Evolutionary conservation across 306 rosid species (phyloP).

Genomic region (Corylus heterophylla): DNA sequence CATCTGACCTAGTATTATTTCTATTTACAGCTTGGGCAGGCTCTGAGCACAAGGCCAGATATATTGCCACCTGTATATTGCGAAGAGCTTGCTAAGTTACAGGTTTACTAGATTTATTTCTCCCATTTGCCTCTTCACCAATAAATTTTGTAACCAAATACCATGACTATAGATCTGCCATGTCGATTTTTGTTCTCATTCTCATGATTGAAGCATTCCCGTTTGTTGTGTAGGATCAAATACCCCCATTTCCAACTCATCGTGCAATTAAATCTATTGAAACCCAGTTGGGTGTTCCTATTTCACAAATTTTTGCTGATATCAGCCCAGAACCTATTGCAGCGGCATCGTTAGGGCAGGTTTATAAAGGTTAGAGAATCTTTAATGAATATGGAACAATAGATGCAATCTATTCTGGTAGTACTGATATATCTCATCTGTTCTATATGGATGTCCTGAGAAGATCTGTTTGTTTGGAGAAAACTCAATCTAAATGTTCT

Average conservation of each 20-base stretch:
- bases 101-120: constrained; percentile 51
- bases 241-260: constrained; percentile 88
- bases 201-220: constrained; percentile 6
- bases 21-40: constrained; percentile 91
- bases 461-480: constrained; percentile 32
- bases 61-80: constrained; percentile 79
- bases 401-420: not conserved
- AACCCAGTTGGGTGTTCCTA: constrained; percentile 64
- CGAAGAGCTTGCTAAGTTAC: constrained; percentile 86
- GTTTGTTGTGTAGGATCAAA: constrained; percentile 61
- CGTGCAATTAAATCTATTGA: constrained; percentile 79
- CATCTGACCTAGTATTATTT: constrained; percentile 30
- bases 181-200: not conserved
- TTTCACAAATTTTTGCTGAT: constrained; percentile 72
- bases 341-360: constrained; percentile 97
- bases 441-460: constrained; percentile 3
- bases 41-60: constrained; percentile 96
- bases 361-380: constrained; percentile 74
- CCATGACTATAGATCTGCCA: not conserved
- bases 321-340: constrained; percentile 82
- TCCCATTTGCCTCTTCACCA: constrained; percentile 22
- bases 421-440: not conserved
- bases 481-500: constrained; percentile 50
- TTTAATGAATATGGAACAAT: constrained; percentile 8
- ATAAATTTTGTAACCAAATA: constrained; percentile 9